phyloP scores from a whole-genome alignment of 305 asterid species.

The Fraxinus sp. region DNA sequence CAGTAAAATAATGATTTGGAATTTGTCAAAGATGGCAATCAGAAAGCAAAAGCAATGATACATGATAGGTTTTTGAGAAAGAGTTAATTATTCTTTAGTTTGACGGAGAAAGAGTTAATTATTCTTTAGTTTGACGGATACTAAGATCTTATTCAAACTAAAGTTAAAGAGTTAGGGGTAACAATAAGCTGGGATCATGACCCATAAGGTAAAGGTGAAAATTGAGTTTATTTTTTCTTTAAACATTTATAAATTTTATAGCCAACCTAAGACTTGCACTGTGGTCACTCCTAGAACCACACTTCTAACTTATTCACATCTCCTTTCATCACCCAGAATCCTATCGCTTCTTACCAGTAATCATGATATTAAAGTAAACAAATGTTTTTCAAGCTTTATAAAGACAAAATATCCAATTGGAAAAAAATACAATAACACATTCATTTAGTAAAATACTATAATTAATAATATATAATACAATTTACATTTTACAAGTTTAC shows the following conservation, averaged over 20 bases:
- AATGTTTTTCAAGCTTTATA: background rate
- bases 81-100: background rate
- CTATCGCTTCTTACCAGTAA: background rate
- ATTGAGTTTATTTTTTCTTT: background rate
- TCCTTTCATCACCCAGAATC: background rate
- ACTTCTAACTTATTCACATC: background rate
- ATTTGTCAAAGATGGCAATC: background rate
- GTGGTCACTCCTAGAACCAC: background rate
- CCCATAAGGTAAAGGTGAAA: background rate
- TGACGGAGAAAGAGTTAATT: background rate
- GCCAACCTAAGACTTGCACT: background rate
- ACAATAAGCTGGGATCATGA: background rate
- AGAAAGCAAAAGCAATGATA: conserved; percentile 6
- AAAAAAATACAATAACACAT: background rate
- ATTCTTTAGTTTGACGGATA: background rate
- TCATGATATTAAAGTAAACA: background rate
- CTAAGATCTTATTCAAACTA: background rate
- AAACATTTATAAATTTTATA: background rate
- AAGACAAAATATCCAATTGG: background rate
- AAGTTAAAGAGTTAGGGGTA: background rate
- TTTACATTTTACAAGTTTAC: background rate
- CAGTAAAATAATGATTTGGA: background rate
- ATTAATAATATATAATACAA: background rate
- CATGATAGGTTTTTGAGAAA: conserved; percentile 10
- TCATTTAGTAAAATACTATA: background rate